These are phyloP conservation scores for Flagelloscypha sp. DNA, from an alignment of 768 basidiomycete genomes.

Conservation along the genomic window DNA sequence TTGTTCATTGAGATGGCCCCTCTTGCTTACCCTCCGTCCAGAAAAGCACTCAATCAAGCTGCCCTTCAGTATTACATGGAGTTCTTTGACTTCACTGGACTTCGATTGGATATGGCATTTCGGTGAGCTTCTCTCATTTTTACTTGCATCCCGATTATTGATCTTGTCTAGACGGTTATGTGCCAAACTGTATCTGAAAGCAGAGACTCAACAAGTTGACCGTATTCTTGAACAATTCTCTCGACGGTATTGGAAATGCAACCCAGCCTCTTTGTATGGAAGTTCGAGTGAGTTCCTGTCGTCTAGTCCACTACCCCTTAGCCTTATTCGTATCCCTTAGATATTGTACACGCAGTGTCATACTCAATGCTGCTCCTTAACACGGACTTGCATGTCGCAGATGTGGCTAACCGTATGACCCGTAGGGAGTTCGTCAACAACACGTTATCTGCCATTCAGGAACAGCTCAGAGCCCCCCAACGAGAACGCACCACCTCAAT, in stretches of 20 bases:
- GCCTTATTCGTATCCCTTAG: conserved; percentile 27
- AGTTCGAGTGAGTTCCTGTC: conserved; percentile 58
- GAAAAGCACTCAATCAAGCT: conserved; percentile 66
- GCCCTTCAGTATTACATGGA: conserved; percentile 77
- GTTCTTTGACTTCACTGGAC: conserved; percentile 77
- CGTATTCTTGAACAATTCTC: conserved; percentile 92
- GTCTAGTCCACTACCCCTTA: neutral
- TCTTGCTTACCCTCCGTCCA: conserved; percentile 21
- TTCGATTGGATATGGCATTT: conserved; percentile 85
- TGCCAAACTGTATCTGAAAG: conserved; percentile 87
- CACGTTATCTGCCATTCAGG: conserved; percentile 80
- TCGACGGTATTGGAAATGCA: conserved; percentile 86
- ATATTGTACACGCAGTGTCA: conserved; percentile 89
- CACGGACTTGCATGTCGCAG: conserved; percentile 96
- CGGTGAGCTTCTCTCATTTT: conserved; percentile 38
- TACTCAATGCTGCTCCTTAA: conserved; percentile 92
- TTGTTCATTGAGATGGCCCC: conserved; percentile 4
- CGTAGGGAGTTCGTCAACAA: conserved; percentile 87
- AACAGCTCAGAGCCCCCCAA: conserved; percentile 55
- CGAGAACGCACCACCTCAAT: too few relatives aligned
- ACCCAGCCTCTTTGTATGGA: conserved; percentile 72
- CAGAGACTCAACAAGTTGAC: conserved; percentile 96
- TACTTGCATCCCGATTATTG: neutral
- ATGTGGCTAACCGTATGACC: conserved; percentile 84
- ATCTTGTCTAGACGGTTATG: conserved; percentile 60